Base-by-base conservation (phyloP, 1,139 yeast genomes). In the Suhomyces terraborum region DNA sequence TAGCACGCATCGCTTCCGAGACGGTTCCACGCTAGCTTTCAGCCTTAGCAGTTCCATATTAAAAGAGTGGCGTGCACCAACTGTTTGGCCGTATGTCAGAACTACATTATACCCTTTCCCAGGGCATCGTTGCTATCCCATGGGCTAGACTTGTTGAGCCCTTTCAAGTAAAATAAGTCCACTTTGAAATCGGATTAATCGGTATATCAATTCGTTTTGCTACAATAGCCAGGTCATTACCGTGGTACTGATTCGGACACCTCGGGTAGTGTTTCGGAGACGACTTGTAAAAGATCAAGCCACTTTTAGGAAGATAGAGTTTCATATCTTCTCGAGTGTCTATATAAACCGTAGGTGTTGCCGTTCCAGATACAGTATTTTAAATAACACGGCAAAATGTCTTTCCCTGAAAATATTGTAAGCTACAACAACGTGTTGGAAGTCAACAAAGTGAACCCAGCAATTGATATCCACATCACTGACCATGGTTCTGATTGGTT, bases 401-500 rank as follows among this genome's bases (percentile, higher is more conserved):
- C 45, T 22, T n/a, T 40, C 30, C 38, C 54, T 35, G 47, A 52
- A 37, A 38, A 57, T 24, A 45, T 52, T 18, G 47, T 46, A 36
- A 47, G 49, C 17, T 54, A 54, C 16, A 82, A 81, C 59, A 62
- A 72, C 40, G 87, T 84, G 14, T 59, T 79, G 30, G 40, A 53
- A 4, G 56, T 77, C 43, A 82, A 82, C 53, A 73, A 79, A 14
- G 61, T 67, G 3, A 57, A 72, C 10, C 37, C 56, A 6, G 61
- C 58, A 3, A 60, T 72, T 41, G 80, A 76, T 47, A 74, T 80
- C 54, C 79, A 76, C 45, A 51, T 82, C 35, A 80, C 85, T 14
- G 48, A 56, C 9, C 80, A 77, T 50, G 88, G 88, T 53, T 79
- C 86, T 6, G 78, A 79, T 57, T 82, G 87, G 87, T 69, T 79